These are phyloP conservation scores for Crithidia fasciculata DNA, from an alignment of 208 protist species.

Conservation along the genomic window DNA sequence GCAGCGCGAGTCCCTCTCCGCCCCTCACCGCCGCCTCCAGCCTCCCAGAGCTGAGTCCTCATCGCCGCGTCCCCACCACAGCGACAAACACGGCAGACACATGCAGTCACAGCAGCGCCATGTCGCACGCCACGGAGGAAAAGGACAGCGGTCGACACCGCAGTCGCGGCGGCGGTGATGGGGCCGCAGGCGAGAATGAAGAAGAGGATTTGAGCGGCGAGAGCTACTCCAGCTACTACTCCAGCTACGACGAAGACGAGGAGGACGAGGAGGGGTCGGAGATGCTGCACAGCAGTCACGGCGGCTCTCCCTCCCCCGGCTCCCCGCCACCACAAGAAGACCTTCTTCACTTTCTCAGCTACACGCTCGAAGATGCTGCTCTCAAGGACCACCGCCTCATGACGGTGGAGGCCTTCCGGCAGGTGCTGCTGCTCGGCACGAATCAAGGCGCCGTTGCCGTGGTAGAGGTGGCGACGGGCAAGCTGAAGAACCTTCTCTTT, in stretches of 20 bases:
- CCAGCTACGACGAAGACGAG: slow-evolving; percentile 37
- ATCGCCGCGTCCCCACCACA: not conserved
- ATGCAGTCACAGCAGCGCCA: not conserved
- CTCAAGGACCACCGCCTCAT: slow-evolving; percentile 71
- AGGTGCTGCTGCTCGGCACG: slow-evolving; percentile 66
- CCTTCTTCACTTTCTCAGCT: slow-evolving; percentile 57
- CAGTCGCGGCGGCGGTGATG: not conserved
- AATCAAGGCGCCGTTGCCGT: slow-evolving; percentile 72
- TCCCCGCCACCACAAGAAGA: slow-evolving; percentile 41
- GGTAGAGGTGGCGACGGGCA: slow-evolving; percentile 35
- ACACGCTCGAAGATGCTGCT: slow-evolving; percentile 27
- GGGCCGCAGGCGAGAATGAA: not conserved
- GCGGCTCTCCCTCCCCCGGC: slow-evolving; percentile 1
- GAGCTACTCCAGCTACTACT: slow-evolving; percentile 26
- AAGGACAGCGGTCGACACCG: slow-evolving; percentile 9
- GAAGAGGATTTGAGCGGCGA: slow-evolving; percentile 3
- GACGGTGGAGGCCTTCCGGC: slow-evolving; percentile 41
- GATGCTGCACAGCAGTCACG: slow-evolving; percentile 9
- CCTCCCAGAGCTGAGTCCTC: not conserved
- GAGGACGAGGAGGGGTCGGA: slow-evolving; percentile 34
- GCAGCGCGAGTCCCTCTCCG: slow-evolving; percentile 1
- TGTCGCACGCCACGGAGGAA: slow-evolving; percentile 24
- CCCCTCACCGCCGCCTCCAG: not conserved
- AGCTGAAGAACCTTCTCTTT: slow-evolving; percentile 26
- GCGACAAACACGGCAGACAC: not conserved